Percentiles rank a stretch among this genome's conserved stretches.
These are phyloP conservation scores for Penicillium sumatraense DNA, from an alignment of 2,329 filamentous ascomycete genomes.

Conservation along the genomic window DNA sequence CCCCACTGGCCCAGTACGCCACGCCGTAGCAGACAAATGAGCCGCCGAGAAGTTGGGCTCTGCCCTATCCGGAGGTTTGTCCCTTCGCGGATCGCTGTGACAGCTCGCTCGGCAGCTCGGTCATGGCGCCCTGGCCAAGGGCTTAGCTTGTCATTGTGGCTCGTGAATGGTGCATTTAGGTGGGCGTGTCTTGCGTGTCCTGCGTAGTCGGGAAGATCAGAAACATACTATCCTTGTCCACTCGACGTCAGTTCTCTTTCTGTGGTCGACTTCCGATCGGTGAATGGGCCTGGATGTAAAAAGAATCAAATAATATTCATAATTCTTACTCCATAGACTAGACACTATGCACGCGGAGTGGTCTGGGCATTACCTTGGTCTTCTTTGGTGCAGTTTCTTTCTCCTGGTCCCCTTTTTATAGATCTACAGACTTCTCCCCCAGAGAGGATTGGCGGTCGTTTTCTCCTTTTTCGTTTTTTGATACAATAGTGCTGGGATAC, in stretches of 20 bases:
- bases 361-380: not conserved
- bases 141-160: not conserved
- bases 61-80: slow-evolving; percentile 5
- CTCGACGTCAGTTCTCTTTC: slow-evolving; percentile 6
- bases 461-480: slow-evolving; percentile 17
- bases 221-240: slow-evolving; percentile 12
- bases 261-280: not conserved
- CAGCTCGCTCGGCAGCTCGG: slow-evolving; percentile 2
- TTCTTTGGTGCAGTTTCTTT: not conserved
- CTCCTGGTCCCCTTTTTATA: slow-evolving; percentile 16
- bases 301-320: not conserved
- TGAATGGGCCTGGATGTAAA: not conserved
- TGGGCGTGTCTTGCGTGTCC: not conserved
- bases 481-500: slow-evolving; percentile 6
- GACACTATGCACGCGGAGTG: not conserved
- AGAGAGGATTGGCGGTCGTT: slow-evolving; percentile 1
- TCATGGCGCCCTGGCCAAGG: slow-evolving; percentile 13
- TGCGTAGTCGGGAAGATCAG: slow-evolving; percentile 3
- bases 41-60: not conserved
- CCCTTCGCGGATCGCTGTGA: slow-evolving; percentile 16
- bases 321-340: too few relatives aligned
- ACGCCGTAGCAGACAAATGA: slow-evolving; percentile 26
- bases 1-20: slow-evolving; percentile 19
- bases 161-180: slow-evolving; percentile 19
- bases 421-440: slow-evolving; percentile 15